Conservation (phyloP, 139 green algal genomes). For the Astrephomene gubernaculifera region DNA sequence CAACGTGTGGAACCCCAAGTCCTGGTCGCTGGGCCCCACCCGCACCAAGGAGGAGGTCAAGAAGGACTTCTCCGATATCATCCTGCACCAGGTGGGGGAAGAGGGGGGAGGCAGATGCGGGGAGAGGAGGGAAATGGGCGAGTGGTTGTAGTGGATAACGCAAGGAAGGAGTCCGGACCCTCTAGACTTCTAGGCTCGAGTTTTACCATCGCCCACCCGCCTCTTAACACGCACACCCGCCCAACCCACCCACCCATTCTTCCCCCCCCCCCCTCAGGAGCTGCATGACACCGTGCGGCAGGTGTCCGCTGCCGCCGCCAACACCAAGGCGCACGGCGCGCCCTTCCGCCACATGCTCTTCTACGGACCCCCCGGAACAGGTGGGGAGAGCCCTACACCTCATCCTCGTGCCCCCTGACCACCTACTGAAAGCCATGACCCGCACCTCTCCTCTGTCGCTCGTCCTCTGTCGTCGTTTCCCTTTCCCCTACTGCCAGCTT, state of each 20-base stretch:
- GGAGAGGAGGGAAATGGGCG: not conserved
- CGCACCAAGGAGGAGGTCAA: conserved; percentile 65
- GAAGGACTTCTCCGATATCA: conserved; percentile 91
- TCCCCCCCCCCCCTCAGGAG: conserved; percentile 10
- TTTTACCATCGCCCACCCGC: no score
- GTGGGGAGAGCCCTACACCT: not conserved
- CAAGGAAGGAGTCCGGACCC: no score
- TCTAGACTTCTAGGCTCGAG: no score
- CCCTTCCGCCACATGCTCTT: conserved; percentile 98
- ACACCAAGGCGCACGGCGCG: conserved; percentile 92
- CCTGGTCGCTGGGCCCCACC: conserved; percentile 37
- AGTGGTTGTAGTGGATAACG: no score
- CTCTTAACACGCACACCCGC: not conserved
- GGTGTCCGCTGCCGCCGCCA: conserved; percentile 89
- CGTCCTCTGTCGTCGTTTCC: no score
- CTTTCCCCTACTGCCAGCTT: no score
- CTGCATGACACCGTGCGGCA: conserved; percentile 91
- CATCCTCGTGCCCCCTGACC: no score
- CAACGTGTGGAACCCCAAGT: conserved; percentile 54
- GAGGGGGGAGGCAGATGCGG: not conserved
- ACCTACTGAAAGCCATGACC: no score
- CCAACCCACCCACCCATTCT: not conserved
- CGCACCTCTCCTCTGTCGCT: no score
- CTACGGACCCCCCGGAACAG: conserved; percentile 52
- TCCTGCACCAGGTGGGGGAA: conserved; percentile 69